phyloP scores from a whole-genome alignment of 2,329 filamentous ascomycete genomes.

The Phialocephala sp. region DNA sequence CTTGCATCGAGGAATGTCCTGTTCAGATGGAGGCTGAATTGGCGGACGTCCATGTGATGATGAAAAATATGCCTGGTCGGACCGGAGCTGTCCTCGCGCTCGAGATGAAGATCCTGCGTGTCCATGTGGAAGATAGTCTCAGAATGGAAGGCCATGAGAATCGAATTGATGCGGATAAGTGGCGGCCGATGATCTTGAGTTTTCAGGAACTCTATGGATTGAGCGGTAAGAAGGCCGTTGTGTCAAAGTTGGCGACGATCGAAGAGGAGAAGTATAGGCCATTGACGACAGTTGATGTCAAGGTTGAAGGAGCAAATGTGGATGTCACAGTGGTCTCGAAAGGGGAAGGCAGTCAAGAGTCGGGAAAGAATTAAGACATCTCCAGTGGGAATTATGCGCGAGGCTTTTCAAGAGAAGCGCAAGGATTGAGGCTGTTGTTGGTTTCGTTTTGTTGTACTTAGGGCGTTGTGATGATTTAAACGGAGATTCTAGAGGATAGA shows the following conservation, averaged over 20 bases:
- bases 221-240: slow-evolving; percentile 36
- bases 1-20: slow-evolving; percentile 47
- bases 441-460: no score
- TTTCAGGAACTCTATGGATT: slow-evolving; percentile 51
- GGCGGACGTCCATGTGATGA: slow-evolving; percentile 41
- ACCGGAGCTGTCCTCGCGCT: slow-evolving; percentile 36
- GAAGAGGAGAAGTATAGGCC: slow-evolving; percentile 43
- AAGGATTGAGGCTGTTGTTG: no score
- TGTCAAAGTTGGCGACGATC: slow-evolving; percentile 38
- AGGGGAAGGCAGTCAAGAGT: background rate
- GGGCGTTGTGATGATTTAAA: no score
- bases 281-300: background rate
- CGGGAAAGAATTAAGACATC: background rate
- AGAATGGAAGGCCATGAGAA: slow-evolving; percentile 46
- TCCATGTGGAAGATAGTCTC: slow-evolving; percentile 44
- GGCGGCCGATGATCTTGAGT: slow-evolving; percentile 51
- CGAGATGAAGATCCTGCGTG: slow-evolving; percentile 46
- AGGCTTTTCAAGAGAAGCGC: no score
- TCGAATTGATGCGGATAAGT: slow-evolving; percentile 49
- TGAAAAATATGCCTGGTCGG: slow-evolving; percentile 42
- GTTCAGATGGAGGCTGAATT: slow-evolving; percentile 51
- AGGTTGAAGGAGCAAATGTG: background rate
- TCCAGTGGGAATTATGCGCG: background rate
- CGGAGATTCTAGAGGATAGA: no score
- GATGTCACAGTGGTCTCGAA: background rate